Base-by-base conservation (phyloP, 2,329 filamentous ascomycete species). In the Alternaria sp. region DNA sequence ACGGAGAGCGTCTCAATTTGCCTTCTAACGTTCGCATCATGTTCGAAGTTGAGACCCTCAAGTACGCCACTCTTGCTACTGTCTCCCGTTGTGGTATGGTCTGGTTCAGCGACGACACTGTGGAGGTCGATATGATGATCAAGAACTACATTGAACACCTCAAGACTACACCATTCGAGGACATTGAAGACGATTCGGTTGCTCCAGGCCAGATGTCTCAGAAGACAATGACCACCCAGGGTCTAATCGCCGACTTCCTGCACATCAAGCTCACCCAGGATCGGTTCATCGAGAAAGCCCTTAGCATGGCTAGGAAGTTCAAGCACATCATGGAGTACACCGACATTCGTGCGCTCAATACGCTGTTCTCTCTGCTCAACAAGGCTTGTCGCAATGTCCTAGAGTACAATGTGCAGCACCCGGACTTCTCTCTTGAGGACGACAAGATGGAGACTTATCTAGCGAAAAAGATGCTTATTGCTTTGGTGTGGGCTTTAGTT, bases 11-110 rank as follows among this genome's bases (percentile, higher is more conserved):
- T 84, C 89, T 99, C 57, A 97, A 95, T 76, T 82, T 99, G 44
- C 96, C 95, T 4, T 75, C 91, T 2, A 99, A 99, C 74, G 95
- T 99, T 27, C 92, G 96, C 69, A 97, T 99, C 81, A 97, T 99
- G 94, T 99, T 99, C 74, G 95, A 99, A 82, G 95, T 99, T 36
- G 96, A 99, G 82, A 98, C 90, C 3, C 85, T 99, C 62, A 97
- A 96, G 77, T 99, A 99, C 77, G 95, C 95, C 38, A 99, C 95
- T 0, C 87, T 99, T 45, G 95, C 95, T 57, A 99, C 95, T n/a
- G 95, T 99, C 75, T 96, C 92, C 89, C 93, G 95, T 82, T 99
- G 95, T 78, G 95, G 95, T 85, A 99, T 99, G 95, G 96, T 99
- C 14, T 99, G 95, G 95, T 99, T 98, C 82, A 99, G 93, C 76